Evolutionary conservation across 2,329 filamentous ascomycete species (phyloP).

Genomic region (Diatrype stigma): DNA sequence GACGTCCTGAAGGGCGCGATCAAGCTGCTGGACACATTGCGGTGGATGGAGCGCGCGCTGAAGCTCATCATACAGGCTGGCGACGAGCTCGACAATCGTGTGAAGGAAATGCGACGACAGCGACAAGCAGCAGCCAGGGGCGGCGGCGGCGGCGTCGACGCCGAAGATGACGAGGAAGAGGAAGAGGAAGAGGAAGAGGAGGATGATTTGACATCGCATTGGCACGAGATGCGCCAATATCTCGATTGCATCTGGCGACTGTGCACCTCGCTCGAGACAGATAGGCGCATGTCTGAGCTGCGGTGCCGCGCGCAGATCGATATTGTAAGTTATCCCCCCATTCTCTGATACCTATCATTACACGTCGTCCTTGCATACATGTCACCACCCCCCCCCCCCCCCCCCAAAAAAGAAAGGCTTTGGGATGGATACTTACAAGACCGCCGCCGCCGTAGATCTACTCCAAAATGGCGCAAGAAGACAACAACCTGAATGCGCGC

Average conservation of each 20-base stretch:
- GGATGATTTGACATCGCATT: conserved; percentile 33
- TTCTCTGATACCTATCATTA: too few species aligned
- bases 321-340: conserved; percentile 33
- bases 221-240: conserved; percentile 45
- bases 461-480: conserved; percentile 46
- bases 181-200: conserved; percentile 15
- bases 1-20: conserved; percentile 42
- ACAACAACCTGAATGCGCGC: conserved; percentile 47
- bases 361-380: too few species aligned
- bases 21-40: conserved; percentile 40
- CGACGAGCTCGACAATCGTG: conserved; percentile 35
- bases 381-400: too few species aligned
- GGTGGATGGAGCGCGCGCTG: conserved; percentile 44
- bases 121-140: conserved; percentile 9
- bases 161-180: conserved; percentile 1
- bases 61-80: conserved; percentile 40
- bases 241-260: conserved; percentile 39
- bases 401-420: too few species aligned
- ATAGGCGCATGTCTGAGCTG: conserved; percentile 42
- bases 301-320: conserved; percentile 43
- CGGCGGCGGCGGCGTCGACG: neutral
- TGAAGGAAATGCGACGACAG: conserved; percentile 18
- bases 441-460: conserved; percentile 32
- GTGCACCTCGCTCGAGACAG: conserved; percentile 41
- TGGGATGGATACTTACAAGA: too few species aligned